Percentiles rank a stretch among this genome's conserved stretches.
Conservation (phyloP, 495 filamentous ascomycete species). For the Cercophora scortea region DNA sequence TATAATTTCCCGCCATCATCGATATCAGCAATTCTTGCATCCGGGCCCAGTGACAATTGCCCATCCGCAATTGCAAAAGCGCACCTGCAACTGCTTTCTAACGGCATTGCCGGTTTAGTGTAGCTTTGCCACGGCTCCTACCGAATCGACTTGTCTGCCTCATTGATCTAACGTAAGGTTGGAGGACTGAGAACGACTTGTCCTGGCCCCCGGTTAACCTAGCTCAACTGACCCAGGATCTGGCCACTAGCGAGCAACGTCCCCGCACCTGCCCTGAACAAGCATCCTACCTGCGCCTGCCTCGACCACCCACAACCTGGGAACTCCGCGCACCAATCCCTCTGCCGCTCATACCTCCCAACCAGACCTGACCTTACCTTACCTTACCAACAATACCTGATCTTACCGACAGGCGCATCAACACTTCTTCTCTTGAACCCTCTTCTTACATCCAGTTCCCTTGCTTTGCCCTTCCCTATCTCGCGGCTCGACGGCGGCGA, state of each 20-base stretch:
- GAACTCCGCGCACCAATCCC: constrained; percentile 8
- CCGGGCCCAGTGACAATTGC: too few species aligned
- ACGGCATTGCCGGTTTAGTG: neutral
- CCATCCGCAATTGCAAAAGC: too few species aligned
- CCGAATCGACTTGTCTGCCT: constrained; percentile 1
- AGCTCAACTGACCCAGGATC: constrained; percentile 5
- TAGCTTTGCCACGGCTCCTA: constrained; percentile 21
- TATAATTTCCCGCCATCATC: too few species aligned
- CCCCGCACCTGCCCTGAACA: neutral
- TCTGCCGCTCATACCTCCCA: constrained; percentile 15
- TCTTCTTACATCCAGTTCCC: constrained; percentile 15
- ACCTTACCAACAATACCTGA: too few species aligned
- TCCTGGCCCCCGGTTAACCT: constrained; percentile 15
- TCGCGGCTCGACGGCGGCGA: constrained; percentile 12
- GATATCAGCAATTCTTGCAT: too few species aligned
- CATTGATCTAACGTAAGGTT: too few species aligned
- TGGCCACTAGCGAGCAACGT: constrained; percentile 18
- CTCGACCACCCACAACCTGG: constrained; percentile 9
- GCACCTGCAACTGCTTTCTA: neutral
- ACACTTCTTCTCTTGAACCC: constrained; percentile 13
- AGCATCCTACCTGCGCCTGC: constrained; percentile 11
- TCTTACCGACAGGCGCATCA: constrained; percentile 1
- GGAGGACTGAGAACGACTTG: neutral
- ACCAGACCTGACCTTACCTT: too few species aligned
- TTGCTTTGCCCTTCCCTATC: constrained; percentile 3